Evolutionary conservation across 768 basidiomycete species (phyloP), one percentile per base, ranked within the genome.

Genomic region (Imleria badia): DNA sequence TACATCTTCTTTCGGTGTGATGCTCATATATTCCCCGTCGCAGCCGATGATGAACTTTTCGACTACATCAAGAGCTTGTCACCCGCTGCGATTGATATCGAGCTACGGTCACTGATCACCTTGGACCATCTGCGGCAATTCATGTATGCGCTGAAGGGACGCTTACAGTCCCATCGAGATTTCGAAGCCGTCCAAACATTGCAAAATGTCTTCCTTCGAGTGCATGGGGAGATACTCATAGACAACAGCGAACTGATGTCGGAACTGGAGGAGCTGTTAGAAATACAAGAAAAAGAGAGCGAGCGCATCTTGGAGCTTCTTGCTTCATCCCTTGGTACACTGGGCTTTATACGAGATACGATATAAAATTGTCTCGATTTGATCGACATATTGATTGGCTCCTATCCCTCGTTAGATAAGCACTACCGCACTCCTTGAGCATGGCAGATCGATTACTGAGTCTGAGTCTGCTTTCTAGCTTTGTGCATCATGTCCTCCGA

Each of bases 181-280:
- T 98, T 97, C 65, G 97, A 99, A 71, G 94, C 93, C 13, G 90
- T 96, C 5, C 94, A 98, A 70, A 82, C 94, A 1, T 78, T 95
- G 66, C 79, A 94, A 62, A 85, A 78, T 59, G 87, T 96, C 2
- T 93, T 97, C 69, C 73, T 98, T 39, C 83, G 83, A 17, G 78
- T 90, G 48, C 95, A 98, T 66, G 87, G 87, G 5, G 94, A 98
- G 51, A 75, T 86, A 0, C 73, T 98, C 30, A 77, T 93, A 31
- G 78, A 76, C 20, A 91, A 91, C 65, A 68, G 70, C 3, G 94
- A 94, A 68, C 63, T 95, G 55, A 72, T 73, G 49, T 67, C 65
- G 5, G 77, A 77, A 19, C 61, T 99, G 65, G 76, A 84, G 61
- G 74, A 64, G 54, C 67, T 99, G 51, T 69, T 79, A 60, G 76